These are phyloP conservation scores for Trichoderma polysporum DNA, from an alignment of 2,329 filamentous ascomycete genomes.

Conservation along the genomic window DNA sequence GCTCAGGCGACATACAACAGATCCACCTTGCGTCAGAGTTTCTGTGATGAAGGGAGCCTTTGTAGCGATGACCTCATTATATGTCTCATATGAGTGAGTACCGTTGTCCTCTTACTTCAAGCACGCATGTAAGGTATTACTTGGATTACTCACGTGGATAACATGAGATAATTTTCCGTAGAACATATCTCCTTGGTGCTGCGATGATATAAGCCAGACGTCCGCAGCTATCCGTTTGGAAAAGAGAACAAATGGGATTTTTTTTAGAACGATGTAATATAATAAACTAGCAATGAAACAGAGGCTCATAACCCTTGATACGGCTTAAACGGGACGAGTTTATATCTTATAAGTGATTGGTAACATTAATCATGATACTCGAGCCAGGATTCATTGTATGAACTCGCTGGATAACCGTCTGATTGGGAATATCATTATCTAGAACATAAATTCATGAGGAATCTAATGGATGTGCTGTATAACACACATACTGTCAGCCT, in stretches of 20 bases:
- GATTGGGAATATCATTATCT: not conserved
- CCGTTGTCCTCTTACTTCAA: not conserved
- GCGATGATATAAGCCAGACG: not conserved
- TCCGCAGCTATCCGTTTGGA: not conserved
- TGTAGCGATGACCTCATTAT: not conserved
- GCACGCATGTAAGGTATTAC: not conserved
- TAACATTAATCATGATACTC: not conserved
- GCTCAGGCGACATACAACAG: not conserved
- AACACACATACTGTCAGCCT: not conserved
- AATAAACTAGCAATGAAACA: not conserved
- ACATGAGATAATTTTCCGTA: not conserved
- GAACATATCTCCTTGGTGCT: not conserved
- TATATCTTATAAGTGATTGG: not conserved
- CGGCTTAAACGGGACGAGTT: too few relatives aligned
- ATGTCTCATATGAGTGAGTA: not conserved
- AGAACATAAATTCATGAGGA: too few relatives aligned
- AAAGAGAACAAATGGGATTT: not conserved
- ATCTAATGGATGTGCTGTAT: too few relatives aligned
- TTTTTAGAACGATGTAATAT: not conserved
- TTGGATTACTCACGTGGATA: not conserved
- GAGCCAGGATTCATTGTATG: too few relatives aligned
- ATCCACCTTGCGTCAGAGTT: not conserved
- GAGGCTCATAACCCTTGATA: not conserved
- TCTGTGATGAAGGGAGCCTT: too few relatives aligned
- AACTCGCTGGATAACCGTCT: not conserved